These are phyloP conservation scores for Leccinum rimulosum DNA, from an alignment of 768 basidiomycete genomes.

Conservation along the genomic window DNA sequence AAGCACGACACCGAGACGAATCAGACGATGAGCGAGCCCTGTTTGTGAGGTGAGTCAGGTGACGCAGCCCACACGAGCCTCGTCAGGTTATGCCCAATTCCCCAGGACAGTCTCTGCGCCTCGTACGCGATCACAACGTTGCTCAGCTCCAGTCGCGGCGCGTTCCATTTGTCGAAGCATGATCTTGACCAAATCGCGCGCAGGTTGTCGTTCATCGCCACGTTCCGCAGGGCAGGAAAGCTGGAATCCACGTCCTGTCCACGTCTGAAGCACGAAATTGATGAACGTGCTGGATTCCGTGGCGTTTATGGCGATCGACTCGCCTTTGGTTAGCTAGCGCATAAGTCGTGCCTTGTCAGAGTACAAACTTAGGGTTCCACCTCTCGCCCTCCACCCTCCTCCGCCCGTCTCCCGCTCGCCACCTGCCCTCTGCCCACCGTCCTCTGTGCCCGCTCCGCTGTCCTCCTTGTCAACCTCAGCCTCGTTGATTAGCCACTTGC, in stretches of 20 bases:
- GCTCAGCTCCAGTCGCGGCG: slow-evolving; percentile 14
- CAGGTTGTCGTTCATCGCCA: slow-evolving; percentile 13
- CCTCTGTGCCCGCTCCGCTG: too few relatives aligned
- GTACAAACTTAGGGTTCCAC: too few relatives aligned
- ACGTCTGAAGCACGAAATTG: slow-evolving; percentile 20
- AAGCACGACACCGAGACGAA: slow-evolving; percentile 10
- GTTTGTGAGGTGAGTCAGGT: neutral
- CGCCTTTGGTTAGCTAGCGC: slow-evolving; percentile 8
- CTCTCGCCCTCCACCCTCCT: too few relatives aligned
- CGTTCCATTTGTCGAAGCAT: slow-evolving; percentile 17
- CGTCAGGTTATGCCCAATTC: slow-evolving; percentile 13
- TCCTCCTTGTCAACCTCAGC: too few relatives aligned
- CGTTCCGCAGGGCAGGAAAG: slow-evolving; percentile 11
- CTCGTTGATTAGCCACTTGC: too few relatives aligned
- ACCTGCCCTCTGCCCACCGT: too few relatives aligned
- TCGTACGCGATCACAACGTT: slow-evolving; percentile 17
- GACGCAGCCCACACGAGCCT: slow-evolving; percentile 23
- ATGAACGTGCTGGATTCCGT: slow-evolving; percentile 15
- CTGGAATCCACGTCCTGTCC: slow-evolving; percentile 11
- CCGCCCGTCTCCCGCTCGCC: too few relatives aligned
- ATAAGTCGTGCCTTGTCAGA: neutral
- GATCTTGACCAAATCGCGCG: slow-evolving; percentile 19
- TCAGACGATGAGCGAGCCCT: slow-evolving; percentile 12
- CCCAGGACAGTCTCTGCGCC: slow-evolving; percentile 10
- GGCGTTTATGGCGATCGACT: slow-evolving; percentile 16